Conservation (phyloP, 345 rosid species). For the Euphorbia tirucalli region DNA sequence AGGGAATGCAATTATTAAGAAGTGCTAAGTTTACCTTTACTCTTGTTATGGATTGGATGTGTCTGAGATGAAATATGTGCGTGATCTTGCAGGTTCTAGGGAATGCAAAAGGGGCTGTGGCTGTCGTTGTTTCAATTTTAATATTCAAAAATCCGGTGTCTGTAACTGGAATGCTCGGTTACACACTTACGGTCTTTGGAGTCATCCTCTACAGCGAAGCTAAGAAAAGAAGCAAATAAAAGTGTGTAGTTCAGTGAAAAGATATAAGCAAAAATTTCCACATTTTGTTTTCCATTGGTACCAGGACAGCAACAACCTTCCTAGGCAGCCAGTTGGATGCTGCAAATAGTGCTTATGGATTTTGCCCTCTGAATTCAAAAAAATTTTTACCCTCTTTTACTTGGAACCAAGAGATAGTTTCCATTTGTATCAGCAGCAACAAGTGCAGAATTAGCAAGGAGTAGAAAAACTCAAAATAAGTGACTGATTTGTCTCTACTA, state of each 20-base stretch:
- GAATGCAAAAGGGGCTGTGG: constrained; percentile 98
- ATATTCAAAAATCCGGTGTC: constrained; percentile 96
- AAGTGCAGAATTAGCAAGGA: constrained; percentile 39
- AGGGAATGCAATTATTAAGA: background rate
- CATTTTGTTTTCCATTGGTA: constrained; percentile 24
- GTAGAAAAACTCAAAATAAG: constrained; percentile 39
- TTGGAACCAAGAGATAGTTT: constrained; percentile 34
- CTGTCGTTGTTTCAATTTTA: constrained; percentile 92
- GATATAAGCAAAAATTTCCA: background rate
- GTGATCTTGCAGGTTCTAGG: constrained; percentile 74
- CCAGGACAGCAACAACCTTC: constrained; percentile 25
- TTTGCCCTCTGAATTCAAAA: constrained; percentile 22
- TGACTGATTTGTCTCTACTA: constrained; percentile 31
- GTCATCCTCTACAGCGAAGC: constrained; percentile 96
- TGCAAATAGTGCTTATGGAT: constrained; percentile 22
- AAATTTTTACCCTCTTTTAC: constrained; percentile 12
- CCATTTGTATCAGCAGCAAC: constrained; percentile 43
- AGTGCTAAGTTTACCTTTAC: background rate
- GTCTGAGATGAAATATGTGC: background rate
- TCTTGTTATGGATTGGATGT: background rate
- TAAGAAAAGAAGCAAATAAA: constrained; percentile 87
- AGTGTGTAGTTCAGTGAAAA: background rate
- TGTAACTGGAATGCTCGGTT: constrained; percentile 98
- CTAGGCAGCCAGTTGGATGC: constrained; percentile 16
- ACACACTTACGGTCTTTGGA: constrained; percentile 83